Base-by-base conservation (phyloP, 352 stramenopile genomes). In the Phytophthora fragariaefolia region DNA sequence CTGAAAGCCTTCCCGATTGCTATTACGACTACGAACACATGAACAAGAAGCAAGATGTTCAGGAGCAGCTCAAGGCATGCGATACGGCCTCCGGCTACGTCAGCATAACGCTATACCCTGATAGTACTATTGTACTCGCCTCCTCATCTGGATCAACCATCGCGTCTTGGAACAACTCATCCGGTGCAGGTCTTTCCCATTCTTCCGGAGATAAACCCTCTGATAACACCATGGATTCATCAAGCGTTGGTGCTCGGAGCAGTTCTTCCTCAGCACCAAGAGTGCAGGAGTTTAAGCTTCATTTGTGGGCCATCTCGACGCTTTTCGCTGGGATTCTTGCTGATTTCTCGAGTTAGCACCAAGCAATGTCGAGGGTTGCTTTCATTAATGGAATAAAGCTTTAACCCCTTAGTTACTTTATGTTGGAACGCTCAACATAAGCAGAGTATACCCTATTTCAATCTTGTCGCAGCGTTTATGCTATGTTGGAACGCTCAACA, bases 41-140 rank as follows among this genome's bases (percentile, higher is more conserved):
- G 10, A 80, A 80, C 62, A 83, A 80, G 40, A 80, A 83, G 66
- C 15, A 69, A 20, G 45, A 64, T 8, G 51, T 71, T 2, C 34
- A 53, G 42, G n/a, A 51, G 2, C 48, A 65, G 34, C 26, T 74
- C 4, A 24, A 62, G 12, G 51, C 27, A 17, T 74, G 66, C 51
- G 28, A 55, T 15, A 18, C 17, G 5, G 36, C 12, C 42, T 43
- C 27, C 15, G 49, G 43, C 12, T 53, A 45, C 6, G 27, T 70
- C 48, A 51, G 17, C 13, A 38, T 54, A 9, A 23, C 63, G 20
- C n/a, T 66, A 17, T 22, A 56, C 12, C 20, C 15, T 10, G 55
- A 60, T 22, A 66, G 2, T 5, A 12, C 23, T 15, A 42, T 55
- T 10, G 10, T 36, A 9, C 28, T 68, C 1, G 27, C 27, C 13